Percentiles rank a stretch among this genome's conserved stretches.
Conservation (phyloP, 108 stramenopile genomes). For the Ochromonas danica region DNA sequence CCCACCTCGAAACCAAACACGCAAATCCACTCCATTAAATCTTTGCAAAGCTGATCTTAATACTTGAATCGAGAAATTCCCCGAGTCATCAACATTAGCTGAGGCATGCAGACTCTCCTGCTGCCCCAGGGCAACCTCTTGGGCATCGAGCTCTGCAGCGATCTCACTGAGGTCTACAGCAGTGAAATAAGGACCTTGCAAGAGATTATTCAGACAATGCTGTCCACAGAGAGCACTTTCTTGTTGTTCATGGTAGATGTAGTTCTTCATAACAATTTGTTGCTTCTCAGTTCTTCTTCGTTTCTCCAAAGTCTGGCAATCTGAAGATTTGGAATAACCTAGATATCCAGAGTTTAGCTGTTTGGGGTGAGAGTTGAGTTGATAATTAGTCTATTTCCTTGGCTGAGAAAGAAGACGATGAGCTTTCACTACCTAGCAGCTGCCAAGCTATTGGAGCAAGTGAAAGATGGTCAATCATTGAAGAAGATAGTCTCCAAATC, state of each 20-base stretch:
- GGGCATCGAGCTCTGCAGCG: conserved; percentile 72
- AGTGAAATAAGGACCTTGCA: conserved; percentile 68
- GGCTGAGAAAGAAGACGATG: too few species aligned
- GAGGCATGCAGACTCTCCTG: conserved; percentile 21
- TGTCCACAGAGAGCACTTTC: conserved; percentile 79
- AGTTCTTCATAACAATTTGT: too few species aligned
- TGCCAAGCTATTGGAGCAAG: background rate
- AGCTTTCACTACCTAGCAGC: background rate
- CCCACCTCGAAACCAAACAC: background rate
- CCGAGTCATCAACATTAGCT: conserved; percentile 45
- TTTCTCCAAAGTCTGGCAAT: too few species aligned
- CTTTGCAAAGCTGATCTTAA: conserved; percentile 32
- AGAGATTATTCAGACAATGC: conserved; percentile 83
- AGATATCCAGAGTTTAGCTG: too few species aligned
- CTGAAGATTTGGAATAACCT: too few species aligned
- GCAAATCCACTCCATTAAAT: background rate
- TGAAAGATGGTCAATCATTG: background rate
- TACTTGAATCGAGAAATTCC: conserved; percentile 42
- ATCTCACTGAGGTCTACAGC: conserved; percentile 69
- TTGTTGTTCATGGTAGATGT: conserved; percentile 85
- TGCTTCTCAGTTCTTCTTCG: too few species aligned
- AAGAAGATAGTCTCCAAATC: background rate
- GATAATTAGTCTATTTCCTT: too few species aligned
- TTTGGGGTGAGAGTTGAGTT: too few species aligned
- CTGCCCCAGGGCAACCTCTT: conserved; percentile 74